phyloP scores from a whole-genome alignment of 2,329 filamentous ascomycete genomes.

The Aspergillus clavatus region DNA sequence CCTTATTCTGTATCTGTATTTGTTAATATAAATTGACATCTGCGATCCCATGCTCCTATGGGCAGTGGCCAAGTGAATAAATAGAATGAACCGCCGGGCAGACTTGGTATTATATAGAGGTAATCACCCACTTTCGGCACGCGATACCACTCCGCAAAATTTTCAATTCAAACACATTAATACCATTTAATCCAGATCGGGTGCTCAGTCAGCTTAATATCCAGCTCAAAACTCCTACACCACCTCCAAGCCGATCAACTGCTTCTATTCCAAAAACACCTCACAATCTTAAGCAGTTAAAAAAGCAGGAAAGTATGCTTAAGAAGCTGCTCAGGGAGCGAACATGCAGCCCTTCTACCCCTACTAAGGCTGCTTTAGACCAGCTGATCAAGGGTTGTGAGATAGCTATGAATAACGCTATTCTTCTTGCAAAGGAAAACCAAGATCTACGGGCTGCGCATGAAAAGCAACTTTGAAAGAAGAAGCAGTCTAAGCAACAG shows the following conservation, averaged over 20 bases:
- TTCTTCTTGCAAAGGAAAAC: too few species aligned
- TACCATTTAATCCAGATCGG: slow-evolving; percentile 1
- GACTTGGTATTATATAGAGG: too few species aligned
- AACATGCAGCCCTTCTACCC: neutral
- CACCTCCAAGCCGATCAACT: slow-evolving; percentile 1
- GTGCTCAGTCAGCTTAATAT: slow-evolving; percentile 10
- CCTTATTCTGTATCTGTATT: too few species aligned
- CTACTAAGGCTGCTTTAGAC: neutral
- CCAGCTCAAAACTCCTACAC: slow-evolving; percentile 1
- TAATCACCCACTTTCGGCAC: too few species aligned
- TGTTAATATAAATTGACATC: too few species aligned
- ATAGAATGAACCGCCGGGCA: too few species aligned
- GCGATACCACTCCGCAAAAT: too few species aligned
- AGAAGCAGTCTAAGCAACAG: neutral
- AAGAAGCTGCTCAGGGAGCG: neutral
- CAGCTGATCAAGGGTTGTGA: neutral
- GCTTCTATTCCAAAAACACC: slow-evolving; percentile 2
- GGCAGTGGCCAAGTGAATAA: too few species aligned
- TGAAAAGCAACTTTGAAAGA: neutral
- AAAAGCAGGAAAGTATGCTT: slow-evolving; percentile 1
- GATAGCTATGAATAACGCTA: neutral
- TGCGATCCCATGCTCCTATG: too few species aligned
- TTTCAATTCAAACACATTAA: too few species aligned
- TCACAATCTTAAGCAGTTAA: slow-evolving; percentile 5
- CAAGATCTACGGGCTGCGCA: neutral